Evolutionary conservation across 257 asterid genomes (phyloP).

Genomic region (Fraxinus excelsior): DNA sequence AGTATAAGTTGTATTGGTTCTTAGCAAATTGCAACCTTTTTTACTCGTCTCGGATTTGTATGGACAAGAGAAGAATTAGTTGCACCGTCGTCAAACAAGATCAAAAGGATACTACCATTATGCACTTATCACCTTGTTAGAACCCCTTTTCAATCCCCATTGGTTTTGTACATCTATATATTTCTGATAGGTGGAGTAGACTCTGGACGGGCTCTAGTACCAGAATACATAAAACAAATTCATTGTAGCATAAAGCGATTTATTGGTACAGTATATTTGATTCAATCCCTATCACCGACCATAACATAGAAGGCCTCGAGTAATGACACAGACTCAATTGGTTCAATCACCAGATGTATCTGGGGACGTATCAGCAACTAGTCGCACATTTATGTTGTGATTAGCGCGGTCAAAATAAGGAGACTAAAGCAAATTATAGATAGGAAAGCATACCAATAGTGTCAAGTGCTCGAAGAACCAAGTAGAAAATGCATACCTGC

Average conservation of each 20-base stretch:
- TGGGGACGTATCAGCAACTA: no score
- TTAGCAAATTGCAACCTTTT: background rate
- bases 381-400: no score
- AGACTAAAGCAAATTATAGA: background rate
- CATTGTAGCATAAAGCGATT: background rate
- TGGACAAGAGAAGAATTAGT: background rate
- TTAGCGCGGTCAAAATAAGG: background rate
- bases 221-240: background rate
- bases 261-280: background rate
- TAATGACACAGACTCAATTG: background rate
- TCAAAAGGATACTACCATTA: background rate
- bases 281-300: background rate
- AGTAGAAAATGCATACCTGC: constrained; percentile 92
- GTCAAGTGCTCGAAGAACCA: constrained; percentile 98
- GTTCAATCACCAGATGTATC: background rate
- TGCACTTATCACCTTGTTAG: background rate
- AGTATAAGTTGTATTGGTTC: background rate
- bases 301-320: background rate
- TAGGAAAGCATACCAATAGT: constrained; percentile 78
- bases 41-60: background rate
- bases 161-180: background rate
- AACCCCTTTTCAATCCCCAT: background rate
- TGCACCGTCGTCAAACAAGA: background rate
- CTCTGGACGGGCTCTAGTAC: background rate
- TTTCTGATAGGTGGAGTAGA: background rate